Evolutionary conservation across 2,329 filamentous ascomycete genomes (phyloP).

Genomic region (Mycosphaerelloides madeirae): DNA sequence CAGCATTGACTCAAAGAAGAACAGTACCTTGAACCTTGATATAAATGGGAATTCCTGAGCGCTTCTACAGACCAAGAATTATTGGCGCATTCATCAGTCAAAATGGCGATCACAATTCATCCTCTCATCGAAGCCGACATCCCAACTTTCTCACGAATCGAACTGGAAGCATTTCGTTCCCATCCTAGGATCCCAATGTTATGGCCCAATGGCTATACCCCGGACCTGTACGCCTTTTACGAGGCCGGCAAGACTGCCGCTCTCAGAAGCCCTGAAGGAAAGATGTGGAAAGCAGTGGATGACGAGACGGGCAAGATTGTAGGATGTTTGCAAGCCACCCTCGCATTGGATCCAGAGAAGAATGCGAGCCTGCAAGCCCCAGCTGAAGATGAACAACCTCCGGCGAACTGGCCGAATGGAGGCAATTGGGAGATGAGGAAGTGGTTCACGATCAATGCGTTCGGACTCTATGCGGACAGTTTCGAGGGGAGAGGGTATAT

Average conservation of each 20-base stretch:
- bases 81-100: not conserved
- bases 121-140: constrained; percentile 19
- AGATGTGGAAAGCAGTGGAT: constrained; percentile 22
- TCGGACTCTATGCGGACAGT: constrained; percentile 10
- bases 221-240: constrained; percentile 23
- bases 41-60: too few relatives aligned
- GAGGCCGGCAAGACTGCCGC: constrained; percentile 9
- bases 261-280: constrained; percentile 10
- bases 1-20: too few relatives aligned
- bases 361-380: constrained; percentile 5
- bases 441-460: constrained; percentile 18
- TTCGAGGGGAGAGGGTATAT: constrained; percentile 21
- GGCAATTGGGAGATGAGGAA: constrained; percentile 22
- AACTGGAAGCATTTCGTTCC: constrained; percentile 23
- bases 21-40: too few relatives aligned
- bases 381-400: constrained; percentile 14
- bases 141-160: constrained; percentile 16
- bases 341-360: constrained; percentile 13
- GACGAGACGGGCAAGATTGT: constrained; percentile 17
- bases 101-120: constrained; percentile 18
- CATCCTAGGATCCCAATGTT: constrained; percentile 25
- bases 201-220: constrained; percentile 22
- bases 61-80: too few relatives aligned
- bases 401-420: constrained; percentile 18
- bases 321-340: constrained; percentile 20